Percentiles rank a stretch among this genome's conserved stretches.
Evolutionary conservation across 2,329 filamentous ascomycete species (phyloP).

Genomic region (Xylaria hypoxylon): DNA sequence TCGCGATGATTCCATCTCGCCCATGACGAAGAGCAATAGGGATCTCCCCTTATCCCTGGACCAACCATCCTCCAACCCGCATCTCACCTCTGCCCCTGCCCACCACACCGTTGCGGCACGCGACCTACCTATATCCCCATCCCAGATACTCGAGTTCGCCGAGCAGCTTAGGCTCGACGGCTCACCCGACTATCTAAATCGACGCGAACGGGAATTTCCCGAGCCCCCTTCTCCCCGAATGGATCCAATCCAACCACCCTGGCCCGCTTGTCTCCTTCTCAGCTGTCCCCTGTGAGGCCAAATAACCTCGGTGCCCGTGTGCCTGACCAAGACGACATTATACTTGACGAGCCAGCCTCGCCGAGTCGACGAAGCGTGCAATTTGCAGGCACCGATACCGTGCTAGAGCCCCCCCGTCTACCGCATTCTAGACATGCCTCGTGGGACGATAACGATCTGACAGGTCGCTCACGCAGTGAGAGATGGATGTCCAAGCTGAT

Average conservation of each 20-base stretch:
- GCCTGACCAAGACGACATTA: slow-evolving; percentile 39
- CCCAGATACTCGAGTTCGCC: slow-evolving; percentile 40
- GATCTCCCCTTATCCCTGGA: slow-evolving; percentile 44
- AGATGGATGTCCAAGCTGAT: slow-evolving; percentile 84
- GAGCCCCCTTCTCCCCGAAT: slow-evolving; percentile 47
- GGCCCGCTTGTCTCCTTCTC: slow-evolving; percentile 35
- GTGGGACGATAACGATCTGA: slow-evolving; percentile 72
- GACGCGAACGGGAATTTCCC: slow-evolving; percentile 50
- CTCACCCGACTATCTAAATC: slow-evolving; percentile 56
- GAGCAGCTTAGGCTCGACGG: slow-evolving; percentile 36
- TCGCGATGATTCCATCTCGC: slow-evolving; percentile 52
- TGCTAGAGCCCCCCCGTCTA: slow-evolving; percentile 58
- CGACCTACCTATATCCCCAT: slow-evolving; percentile 43
- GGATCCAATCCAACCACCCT: slow-evolving; percentile 36
- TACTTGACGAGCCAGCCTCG: slow-evolving; percentile 48
- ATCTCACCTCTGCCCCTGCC: slow-evolving; percentile 45
- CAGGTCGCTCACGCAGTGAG: slow-evolving; percentile 68
- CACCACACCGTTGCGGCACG: slow-evolving; percentile 37
- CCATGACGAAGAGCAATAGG: slow-evolving; percentile 50
- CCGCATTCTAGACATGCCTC: slow-evolving; percentile 72
- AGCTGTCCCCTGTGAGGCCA: slow-evolving; percentile 41
- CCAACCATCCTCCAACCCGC: slow-evolving; percentile 41
- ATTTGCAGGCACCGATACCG: slow-evolving; percentile 71
- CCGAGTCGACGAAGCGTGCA: slow-evolving; percentile 77
- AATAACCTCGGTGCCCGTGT: slow-evolving; percentile 27